These are phyloP conservation scores for Sarcomyxa edulis DNA, from an alignment of 768 basidiomycete species.

Conservation along the genomic window DNA sequence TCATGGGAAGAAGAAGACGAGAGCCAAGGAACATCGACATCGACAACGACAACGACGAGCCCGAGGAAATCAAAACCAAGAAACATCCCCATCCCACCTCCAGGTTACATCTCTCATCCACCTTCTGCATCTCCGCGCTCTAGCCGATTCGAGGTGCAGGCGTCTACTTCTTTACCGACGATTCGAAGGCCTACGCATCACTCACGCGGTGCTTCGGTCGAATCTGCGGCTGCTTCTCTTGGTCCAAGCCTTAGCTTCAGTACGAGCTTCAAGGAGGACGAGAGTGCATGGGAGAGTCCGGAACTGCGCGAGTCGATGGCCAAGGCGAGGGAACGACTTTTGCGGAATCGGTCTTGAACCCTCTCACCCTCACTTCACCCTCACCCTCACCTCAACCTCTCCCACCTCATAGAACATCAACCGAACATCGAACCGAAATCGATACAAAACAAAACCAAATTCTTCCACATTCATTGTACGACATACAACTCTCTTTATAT, in stretches of 20 bases:
- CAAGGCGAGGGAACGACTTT: slow-evolving; percentile 45
- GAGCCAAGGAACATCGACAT: slow-evolving; percentile 15
- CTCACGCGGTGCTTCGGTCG: slow-evolving; percentile 26
- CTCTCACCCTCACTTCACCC: no score
- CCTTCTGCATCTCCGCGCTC: slow-evolving; percentile 27
- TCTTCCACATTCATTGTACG: no score
- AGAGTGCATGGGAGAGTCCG: slow-evolving; percentile 50
- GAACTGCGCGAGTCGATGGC: slow-evolving; percentile 72
- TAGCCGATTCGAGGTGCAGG: slow-evolving; percentile 22
- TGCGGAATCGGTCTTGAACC: neutral
- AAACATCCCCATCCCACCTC: slow-evolving; percentile 17
- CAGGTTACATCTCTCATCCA: slow-evolving; percentile 20
- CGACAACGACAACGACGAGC: slow-evolving; percentile 21
- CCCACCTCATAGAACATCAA: no score
- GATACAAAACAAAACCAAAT: no score
- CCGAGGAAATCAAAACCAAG: slow-evolving; percentile 14
- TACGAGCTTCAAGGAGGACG: slow-evolving; percentile 36
- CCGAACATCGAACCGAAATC: no score
- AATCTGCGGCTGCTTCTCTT: slow-evolving; percentile 21
- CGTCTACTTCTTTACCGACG: slow-evolving; percentile 16
- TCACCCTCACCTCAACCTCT: no score
- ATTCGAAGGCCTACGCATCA: slow-evolving; percentile 7
- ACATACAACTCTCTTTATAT: no score
- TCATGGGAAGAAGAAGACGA: slow-evolving; percentile 68
- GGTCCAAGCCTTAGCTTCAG: no score